phyloP scores from a whole-genome alignment of 352 stramenopile species.

The Pelagophyceae sp. region DNA sequence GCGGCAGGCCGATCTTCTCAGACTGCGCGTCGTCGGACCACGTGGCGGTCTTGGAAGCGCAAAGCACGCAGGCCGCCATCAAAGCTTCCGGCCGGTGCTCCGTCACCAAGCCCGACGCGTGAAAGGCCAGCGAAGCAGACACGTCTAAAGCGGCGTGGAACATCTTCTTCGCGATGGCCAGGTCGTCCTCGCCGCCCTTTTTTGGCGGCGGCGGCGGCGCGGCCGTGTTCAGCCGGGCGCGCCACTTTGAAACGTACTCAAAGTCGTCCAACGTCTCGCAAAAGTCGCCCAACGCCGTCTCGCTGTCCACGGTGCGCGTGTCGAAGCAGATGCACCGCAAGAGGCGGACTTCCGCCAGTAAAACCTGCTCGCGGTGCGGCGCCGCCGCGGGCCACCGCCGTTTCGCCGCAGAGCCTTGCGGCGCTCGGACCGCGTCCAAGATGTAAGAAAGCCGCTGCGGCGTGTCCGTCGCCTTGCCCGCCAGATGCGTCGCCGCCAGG shows the following conservation, averaged over 20 bases:
- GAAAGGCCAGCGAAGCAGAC: neutral
- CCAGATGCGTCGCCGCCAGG: neutral
- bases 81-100: neutral
- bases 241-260: neutral
- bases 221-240: neutral
- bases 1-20: neutral
- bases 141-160: neutral
- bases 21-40: neutral
- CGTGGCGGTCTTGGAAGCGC: neutral
- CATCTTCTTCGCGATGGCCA: neutral
- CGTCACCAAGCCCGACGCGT: neutral
- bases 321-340: constrained; percentile 4
- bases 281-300: neutral
- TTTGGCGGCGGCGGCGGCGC: neutral
- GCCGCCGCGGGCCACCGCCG: neutral
- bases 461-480: constrained; percentile 6
- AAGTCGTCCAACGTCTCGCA: neutral
- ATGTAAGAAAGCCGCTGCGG: neutral
- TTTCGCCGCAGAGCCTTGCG: neutral
- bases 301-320: neutral
- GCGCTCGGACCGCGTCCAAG: neutral
- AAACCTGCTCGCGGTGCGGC: neutral
- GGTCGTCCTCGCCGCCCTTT: neutral
- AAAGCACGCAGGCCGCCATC: neutral
- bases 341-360: neutral